Base-by-base conservation (phyloP, 2,329 filamentous ascomycete species). In the Alternaria triticina region DNA sequence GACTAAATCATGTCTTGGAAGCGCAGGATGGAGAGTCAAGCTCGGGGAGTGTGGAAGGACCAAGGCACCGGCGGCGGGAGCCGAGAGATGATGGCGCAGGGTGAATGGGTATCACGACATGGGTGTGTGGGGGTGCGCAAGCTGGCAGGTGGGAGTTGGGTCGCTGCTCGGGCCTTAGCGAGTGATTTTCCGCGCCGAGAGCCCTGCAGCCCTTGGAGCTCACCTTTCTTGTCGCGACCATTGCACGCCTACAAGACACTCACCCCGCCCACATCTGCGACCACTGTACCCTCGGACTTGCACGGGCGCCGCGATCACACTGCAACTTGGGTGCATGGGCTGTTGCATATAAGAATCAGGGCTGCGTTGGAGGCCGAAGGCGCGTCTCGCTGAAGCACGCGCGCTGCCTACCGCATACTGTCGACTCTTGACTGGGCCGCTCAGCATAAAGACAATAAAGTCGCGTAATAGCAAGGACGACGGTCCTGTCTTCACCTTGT, bases 361-460 rank as follows among this genome's bases (percentile, higher is more conserved):
- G 62, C 59, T 68, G 71, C 66, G 69, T 72, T 69, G 74, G 66
- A 70, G 71, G 72, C 73, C 69, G 72, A 68, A 70, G 70, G 70
- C 72, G 74, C 70, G 70, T 72, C 70, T 70, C 54, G 30, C 63
- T 68, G 61, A 72, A 66, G 68, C 64, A 67, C 60, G 67, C 71
- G 69, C 70, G 61, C 46, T 59, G 36, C 44, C 30, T 57, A 49
- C 64, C 60, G 43, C 51, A 68, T 61, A 52, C 67, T 62, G 68
- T 69, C 59, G 64, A 65, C 68, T 58, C 62, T 67, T 66, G 61
- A 64, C 59, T 59, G 50, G 60, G 62, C 52, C 62, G 61, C 61
- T 62, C 62, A 67, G 67, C 67, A 69, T 67, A 68, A 68, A 70
- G 51, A 73, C 64, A 70, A 66, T 73, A 72, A 60, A 69, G 65